Conservation (phyloP, 495 filamentous ascomycete species). For the Podospora australis region DNA sequence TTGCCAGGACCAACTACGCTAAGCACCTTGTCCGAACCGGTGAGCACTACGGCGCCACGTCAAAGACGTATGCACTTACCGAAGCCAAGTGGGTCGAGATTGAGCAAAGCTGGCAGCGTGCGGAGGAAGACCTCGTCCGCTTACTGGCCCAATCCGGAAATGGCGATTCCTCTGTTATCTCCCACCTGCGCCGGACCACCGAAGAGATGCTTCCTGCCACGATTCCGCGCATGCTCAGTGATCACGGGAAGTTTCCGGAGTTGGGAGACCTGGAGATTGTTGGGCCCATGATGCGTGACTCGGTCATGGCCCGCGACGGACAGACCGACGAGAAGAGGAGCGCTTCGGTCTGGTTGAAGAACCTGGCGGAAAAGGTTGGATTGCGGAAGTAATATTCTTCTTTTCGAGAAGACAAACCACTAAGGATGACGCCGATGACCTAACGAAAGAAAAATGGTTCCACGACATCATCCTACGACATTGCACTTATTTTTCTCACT, state of each 20-base stretch:
- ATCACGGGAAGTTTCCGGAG: constrained; percentile 77
- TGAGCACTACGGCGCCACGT: constrained; percentile 80
- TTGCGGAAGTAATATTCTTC: constrained; percentile 27
- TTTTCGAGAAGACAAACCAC: no score
- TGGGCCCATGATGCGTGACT: constrained; percentile 75
- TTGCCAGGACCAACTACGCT: constrained; percentile 71
- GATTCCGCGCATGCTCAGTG: constrained; percentile 46
- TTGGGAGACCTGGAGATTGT: constrained; percentile 88
- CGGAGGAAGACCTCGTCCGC: constrained; percentile 53
- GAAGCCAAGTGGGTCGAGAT: constrained; percentile 79
- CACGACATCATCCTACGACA: background rate
- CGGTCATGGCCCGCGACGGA: constrained; percentile 37
- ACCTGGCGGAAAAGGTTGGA: constrained; percentile 38
- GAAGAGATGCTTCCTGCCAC: constrained; percentile 38
- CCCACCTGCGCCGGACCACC: constrained; percentile 23
- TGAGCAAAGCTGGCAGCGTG: constrained; percentile 60
- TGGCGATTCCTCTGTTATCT: constrained; percentile 22
- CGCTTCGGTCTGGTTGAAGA: constrained; percentile 38
- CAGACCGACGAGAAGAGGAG: constrained; percentile 32
- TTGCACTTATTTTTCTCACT: no score
- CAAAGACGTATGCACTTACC: constrained; percentile 74
- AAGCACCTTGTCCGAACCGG: constrained; percentile 77
- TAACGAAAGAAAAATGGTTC: constrained; percentile 3
- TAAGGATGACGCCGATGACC: constrained; percentile 1
- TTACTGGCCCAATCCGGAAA: constrained; percentile 36